phyloP scores from a whole-genome alignment of 1,139 yeast species.

The Meyerozyma athensensis region DNA sequence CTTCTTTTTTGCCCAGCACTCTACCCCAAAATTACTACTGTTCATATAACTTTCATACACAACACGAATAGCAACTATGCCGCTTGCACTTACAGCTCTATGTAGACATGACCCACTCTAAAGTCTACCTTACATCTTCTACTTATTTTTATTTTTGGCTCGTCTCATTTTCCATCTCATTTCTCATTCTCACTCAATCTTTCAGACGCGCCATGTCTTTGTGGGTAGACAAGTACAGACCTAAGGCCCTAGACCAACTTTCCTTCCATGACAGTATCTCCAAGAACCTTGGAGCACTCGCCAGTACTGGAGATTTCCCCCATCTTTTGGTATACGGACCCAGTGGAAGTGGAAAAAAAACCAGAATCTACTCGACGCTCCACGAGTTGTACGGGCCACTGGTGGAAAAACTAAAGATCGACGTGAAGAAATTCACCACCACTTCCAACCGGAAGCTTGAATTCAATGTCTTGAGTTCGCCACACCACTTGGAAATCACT shows the following conservation, averaged over 20 bases:
- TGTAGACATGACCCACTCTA: too few relatives aligned
- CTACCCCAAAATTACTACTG: too few relatives aligned
- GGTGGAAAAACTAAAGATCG: constrained; percentile 81
- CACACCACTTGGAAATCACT: constrained; percentile 88
- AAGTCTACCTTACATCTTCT: background rate
- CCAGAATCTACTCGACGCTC: constrained; percentile 79
- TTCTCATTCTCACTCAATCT: background rate
- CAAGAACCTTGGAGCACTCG: constrained; percentile 56
- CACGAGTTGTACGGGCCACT: constrained; percentile 78
- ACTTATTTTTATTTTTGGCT: background rate
- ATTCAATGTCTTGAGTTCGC: constrained; percentile 84
- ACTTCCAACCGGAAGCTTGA: constrained; percentile 73
- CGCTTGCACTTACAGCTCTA: too few relatives aligned
- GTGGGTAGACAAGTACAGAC: constrained; percentile 96
- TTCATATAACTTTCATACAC: too few relatives aligned
- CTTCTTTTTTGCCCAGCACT: too few relatives aligned
- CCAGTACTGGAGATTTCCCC: constrained; percentile 83
- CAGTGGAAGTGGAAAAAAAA: constrained; percentile 94
- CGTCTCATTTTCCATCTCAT: background rate
- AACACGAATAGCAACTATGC: too few relatives aligned
- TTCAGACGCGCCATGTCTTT: constrained; percentile 55
- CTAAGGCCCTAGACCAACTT: constrained; percentile 57
- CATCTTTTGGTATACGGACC: constrained; percentile 93
- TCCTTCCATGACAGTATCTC: constrained; percentile 68
- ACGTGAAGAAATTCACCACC: constrained; percentile 77